phyloP scores from a whole-genome alignment of 2,329 filamentous ascomycete species.

The Lasiodiplodia gonubiensis region DNA sequence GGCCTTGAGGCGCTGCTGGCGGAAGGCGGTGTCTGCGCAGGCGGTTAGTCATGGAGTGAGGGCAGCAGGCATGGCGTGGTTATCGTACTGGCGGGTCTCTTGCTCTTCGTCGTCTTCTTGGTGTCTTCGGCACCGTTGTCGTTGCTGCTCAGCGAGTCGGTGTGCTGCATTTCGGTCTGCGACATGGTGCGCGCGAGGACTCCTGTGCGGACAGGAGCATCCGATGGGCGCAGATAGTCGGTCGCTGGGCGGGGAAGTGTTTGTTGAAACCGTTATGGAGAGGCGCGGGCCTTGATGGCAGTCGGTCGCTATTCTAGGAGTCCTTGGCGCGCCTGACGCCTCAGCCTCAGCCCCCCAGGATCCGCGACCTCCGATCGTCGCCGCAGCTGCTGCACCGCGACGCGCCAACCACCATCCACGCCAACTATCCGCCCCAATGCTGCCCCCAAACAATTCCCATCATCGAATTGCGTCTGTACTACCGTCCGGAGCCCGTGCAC shows the following conservation, averaged over 20 bases:
- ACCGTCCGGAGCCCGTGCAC: neutral
- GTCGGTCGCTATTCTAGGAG: conserved; percentile 24
- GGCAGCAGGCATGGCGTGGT: conserved; percentile 23
- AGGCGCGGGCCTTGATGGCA: conserved; percentile 23
- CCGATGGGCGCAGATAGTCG: conserved; percentile 9
- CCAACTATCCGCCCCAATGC: neutral
- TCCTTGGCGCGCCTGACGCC: conserved; percentile 20
- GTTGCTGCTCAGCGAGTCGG: conserved; percentile 51
- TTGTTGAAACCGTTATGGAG: conserved; percentile 12
- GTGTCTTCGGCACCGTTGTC: conserved; percentile 46
- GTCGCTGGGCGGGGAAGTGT: neutral
- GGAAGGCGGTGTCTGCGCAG: conserved; percentile 83
- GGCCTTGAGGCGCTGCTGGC: conserved; percentile 95
- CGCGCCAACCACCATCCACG: neutral
- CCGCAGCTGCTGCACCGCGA: neutral
- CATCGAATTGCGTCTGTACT: neutral
- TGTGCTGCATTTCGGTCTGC: conserved; percentile 51
- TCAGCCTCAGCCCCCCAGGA: conserved; percentile 1
- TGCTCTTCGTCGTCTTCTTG: conserved; percentile 81
- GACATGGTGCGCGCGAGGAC: conserved; percentile 46
- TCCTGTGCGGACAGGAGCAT: conserved; percentile 10
- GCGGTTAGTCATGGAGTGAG: conserved; percentile 28
- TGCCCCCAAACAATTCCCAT: neutral
- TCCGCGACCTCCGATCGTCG: neutral
- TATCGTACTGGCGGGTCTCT: conserved; percentile 81